A percentile compares a stretch with the other conserved stretches of the same genome.
Evolutionary conservation across 1,284 basidiomycete genomes (phyloP).

Genomic region (Trametes hirsuta): DNA sequence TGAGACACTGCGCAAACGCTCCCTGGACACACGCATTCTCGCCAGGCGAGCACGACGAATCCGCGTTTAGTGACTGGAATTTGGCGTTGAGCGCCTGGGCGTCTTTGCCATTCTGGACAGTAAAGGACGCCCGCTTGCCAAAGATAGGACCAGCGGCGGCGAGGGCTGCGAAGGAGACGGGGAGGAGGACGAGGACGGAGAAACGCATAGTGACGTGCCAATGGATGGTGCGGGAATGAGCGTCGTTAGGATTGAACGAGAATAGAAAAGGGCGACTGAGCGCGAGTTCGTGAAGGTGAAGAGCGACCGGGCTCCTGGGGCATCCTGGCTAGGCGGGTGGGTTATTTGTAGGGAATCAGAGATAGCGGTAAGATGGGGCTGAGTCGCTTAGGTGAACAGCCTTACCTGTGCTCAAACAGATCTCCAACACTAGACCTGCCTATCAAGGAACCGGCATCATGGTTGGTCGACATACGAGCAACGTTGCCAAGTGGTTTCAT

Average conservation of each 20-base stretch:
- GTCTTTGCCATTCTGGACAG: slow-evolving; percentile 45
- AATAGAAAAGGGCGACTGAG: slow-evolving; percentile 21
- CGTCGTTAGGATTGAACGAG: slow-evolving; percentile 16
- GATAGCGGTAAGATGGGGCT: neutral
- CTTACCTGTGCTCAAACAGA: neutral
- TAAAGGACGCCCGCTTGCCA: slow-evolving; percentile 30
- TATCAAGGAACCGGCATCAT: neutral
- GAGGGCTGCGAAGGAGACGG: slow-evolving; percentile 23
- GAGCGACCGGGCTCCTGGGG: slow-evolving; percentile 25
- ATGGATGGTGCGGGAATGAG: slow-evolving; percentile 4
- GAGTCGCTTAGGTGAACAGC: too few relatives aligned
- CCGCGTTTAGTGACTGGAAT: slow-evolving; percentile 42
- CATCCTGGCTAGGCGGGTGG: neutral
- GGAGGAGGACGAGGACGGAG: slow-evolving; percentile 25
- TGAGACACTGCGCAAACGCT: slow-evolving; percentile 45
- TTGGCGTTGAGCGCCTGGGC: slow-evolving; percentile 49
- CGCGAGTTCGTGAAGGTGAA: slow-evolving; percentile 23
- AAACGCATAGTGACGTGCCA: slow-evolving; percentile 28
- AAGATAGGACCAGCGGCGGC: slow-evolving; percentile 26
- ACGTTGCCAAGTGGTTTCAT: neutral
- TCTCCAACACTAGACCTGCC: slow-evolving; percentile 7
- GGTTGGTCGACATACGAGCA: neutral
- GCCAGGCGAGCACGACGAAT: slow-evolving; percentile 42
- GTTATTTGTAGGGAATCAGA: slow-evolving; percentile 13
- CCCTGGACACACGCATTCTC: slow-evolving; percentile 37